These are phyloP conservation scores for Fraxinus pennsylvanica DNA, from an alignment of 257 asterid genomes.

Conservation along the genomic window DNA sequence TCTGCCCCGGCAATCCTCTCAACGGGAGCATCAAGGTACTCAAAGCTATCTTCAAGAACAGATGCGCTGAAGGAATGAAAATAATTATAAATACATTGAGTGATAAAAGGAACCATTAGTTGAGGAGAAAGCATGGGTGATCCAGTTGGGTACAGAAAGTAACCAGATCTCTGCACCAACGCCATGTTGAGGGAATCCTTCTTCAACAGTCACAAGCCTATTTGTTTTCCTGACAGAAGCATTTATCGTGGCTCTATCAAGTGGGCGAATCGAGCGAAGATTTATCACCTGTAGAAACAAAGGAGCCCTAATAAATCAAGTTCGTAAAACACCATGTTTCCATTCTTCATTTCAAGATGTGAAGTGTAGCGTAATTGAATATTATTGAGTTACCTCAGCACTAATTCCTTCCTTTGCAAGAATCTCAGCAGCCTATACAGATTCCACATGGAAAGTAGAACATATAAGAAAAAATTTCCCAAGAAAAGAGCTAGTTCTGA, in stretches of 20 bases:
- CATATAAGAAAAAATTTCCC: neutral
- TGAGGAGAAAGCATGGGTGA: neutral
- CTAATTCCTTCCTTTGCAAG: conserved; percentile 71
- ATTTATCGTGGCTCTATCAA: conserved; percentile 73
- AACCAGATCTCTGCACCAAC: conserved; percentile 92
- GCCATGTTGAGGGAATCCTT: conserved; percentile 87
- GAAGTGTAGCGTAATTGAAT: neutral
- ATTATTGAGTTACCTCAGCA: conserved; percentile 63
- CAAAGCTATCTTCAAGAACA: conserved; percentile 61
- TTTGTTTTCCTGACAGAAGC: conserved; percentile 81
- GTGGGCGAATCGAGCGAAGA: conserved; percentile 83
- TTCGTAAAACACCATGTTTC: conserved; percentile 13
- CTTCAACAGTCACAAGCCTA: conserved; percentile 80
- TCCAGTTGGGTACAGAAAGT: conserved; percentile 15
- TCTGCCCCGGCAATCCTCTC: conserved; percentile 70
- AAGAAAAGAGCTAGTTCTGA: no score
- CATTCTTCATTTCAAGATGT: conserved; percentile 4
- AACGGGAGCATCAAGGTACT: conserved; percentile 68
- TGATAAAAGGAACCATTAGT: neutral
- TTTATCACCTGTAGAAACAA: conserved; percentile 57
- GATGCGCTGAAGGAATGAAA: conserved; percentile 48
- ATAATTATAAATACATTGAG: neutral
- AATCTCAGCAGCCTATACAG: conserved; percentile 71
- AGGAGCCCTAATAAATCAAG: conserved; percentile 8
- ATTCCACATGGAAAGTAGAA: conserved; percentile 16